A percentile compares a stretch with the other conserved stretches of the same genome.
These are phyloP conservation scores for Skeletonema grethae DNA, from an alignment of 108 stramenopile genomes.

Conservation along the genomic window DNA sequence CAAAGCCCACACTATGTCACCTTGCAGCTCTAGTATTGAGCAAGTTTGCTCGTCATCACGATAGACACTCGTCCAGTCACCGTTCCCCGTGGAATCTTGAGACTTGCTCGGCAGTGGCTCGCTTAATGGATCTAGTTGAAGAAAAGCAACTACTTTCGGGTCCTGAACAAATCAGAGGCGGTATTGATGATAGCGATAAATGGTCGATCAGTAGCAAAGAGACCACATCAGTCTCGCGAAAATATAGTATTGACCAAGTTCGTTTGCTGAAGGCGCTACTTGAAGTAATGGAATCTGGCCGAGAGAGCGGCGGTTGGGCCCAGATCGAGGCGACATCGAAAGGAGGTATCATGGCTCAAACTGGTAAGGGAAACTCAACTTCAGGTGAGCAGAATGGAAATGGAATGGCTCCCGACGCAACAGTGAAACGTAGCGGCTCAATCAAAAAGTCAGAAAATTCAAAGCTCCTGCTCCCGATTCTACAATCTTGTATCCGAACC, in stretches of 20 bases:
- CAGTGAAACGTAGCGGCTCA: conserved; percentile 8
- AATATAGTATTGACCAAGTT: conserved; percentile 72
- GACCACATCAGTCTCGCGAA: conserved; percentile 2
- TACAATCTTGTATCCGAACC: conserved; percentile 77
- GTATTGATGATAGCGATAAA: conserved; percentile 4
- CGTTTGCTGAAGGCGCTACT: conserved; percentile 65
- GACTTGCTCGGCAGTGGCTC: conserved; percentile 69
- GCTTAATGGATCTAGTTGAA: conserved; percentile 75
- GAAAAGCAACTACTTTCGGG: conserved; percentile 69
- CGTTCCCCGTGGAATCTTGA: conserved; percentile 63
- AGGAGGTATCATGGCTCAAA: conserved; percentile 2
- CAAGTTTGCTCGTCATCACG: conserved; percentile 62
- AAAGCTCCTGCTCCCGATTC: conserved; percentile 77
- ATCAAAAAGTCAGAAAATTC: conserved; percentile 39
- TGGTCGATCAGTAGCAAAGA: conserved; percentile 8
- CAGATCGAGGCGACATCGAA: conserved; percentile 7
- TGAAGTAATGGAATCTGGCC: conserved; percentile 69
- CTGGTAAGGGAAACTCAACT: not conserved
- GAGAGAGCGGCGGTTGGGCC: conserved; percentile 83
- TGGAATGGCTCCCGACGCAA: not conserved
- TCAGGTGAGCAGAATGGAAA: not conserved
- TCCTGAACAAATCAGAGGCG: conserved; percentile 15
- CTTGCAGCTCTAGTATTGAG: conserved; percentile 66
- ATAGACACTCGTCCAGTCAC: conserved; percentile 56
- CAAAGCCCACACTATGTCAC: conserved; percentile 64